Conservation (phyloP, 2,329 filamentous ascomycete genomes). For the Botrytis fragariae region DNA sequence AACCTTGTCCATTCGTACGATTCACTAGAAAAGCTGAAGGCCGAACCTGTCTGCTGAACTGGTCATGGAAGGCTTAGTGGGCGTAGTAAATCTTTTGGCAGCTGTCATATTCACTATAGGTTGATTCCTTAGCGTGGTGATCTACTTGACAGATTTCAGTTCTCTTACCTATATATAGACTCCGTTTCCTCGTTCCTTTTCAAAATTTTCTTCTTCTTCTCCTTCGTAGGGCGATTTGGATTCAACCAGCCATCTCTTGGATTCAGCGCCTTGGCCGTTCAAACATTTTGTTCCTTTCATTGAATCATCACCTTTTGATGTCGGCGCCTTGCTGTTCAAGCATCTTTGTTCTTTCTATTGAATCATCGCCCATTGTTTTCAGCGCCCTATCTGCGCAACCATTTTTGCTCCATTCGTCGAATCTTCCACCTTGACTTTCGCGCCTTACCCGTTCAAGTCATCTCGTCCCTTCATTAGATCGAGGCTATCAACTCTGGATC, state of each 20-base stretch:
- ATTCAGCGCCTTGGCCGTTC: not conserved
- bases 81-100: no score
- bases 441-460: not conserved
- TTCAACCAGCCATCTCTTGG: not conserved
- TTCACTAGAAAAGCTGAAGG: not conserved
- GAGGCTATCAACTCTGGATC: not conserved
- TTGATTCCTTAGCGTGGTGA: constrained; percentile 2
- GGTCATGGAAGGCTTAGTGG: not conserved
- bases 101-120: not conserved
- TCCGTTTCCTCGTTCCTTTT: not conserved
- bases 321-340: not conserved
- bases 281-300: not conserved
- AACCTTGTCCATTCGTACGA: no score
- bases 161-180: not conserved
- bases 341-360: not conserved
- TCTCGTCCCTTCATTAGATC: not conserved
- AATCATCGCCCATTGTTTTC: not conserved
- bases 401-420: not conserved
- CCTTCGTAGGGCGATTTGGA: not conserved
- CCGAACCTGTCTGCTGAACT: not conserved
- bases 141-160: not conserved
- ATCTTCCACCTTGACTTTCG: not conserved
- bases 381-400: not conserved
- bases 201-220: not conserved
- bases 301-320: not conserved